Percentiles rank a stretch among this genome's conserved stretches.
These are phyloP conservation scores for Rhodamnia argentea DNA, from an alignment of 345 rosid species.

Conservation along the genomic window DNA sequence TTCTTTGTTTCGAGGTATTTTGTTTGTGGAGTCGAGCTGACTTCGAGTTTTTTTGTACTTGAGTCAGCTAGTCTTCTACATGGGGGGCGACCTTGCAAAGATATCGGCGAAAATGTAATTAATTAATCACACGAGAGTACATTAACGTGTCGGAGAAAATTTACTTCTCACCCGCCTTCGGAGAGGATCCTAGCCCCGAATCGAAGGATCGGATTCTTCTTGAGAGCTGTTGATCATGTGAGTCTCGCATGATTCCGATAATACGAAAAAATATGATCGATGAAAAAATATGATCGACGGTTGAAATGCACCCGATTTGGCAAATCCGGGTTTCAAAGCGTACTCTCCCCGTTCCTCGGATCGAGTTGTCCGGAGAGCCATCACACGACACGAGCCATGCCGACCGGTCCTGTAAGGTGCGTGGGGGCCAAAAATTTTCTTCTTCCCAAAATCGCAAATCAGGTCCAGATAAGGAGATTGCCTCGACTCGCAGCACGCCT, in stretches of 20 bases:
- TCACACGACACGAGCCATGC: not conserved
- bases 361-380: not conserved
- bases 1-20: not conserved
- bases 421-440: not conserved
- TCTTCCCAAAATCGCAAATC: not conserved
- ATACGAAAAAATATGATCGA: not conserved
- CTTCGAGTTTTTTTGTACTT: too few relatives aligned
- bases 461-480: not conserved
- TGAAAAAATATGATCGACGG: not conserved
- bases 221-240: rapidly evolving
- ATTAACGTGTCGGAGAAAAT: rapidly evolving
- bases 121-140: not conserved
- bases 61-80: too few relatives aligned
- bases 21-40: too few relatives aligned
- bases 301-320: not conserved
- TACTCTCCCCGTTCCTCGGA: not conserved
- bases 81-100: too few relatives aligned
- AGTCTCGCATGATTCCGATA: rapidly evolving
- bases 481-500: not conserved
- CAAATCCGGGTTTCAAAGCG: too few relatives aligned
- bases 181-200: too few relatives aligned
- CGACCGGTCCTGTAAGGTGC: not conserved
- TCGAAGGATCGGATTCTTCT: rapidly evolving
- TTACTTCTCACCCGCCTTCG: not conserved
- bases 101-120: not conserved